phyloP scores from a whole-genome alignment of 2,329 filamentous ascomycete genomes.

The Alternaria longipes region DNA sequence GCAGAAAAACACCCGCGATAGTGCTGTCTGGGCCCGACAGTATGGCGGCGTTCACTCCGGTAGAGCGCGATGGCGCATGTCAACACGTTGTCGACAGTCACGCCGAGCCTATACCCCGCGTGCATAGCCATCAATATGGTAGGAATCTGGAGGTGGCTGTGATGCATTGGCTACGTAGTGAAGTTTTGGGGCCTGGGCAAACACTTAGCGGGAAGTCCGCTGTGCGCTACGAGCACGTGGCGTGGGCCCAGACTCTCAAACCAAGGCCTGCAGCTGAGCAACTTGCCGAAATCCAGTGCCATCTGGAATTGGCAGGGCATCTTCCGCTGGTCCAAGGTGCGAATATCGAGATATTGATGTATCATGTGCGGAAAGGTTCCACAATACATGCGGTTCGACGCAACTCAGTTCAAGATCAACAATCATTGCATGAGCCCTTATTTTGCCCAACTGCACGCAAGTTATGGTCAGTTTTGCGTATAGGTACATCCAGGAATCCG shows the following conservation, averaged over 20 bases:
- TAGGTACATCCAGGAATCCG: background rate
- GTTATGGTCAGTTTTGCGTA: background rate
- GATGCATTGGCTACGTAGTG: constrained; percentile 1
- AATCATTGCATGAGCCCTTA: background rate
- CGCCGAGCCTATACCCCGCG: constrained; percentile 15
- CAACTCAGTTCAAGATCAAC: background rate
- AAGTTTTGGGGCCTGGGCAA: constrained; percentile 11
- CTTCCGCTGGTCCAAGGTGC: constrained; percentile 1
- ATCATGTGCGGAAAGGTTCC: constrained; percentile 10
- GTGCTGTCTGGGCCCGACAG: constrained; percentile 8
- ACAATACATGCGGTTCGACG: background rate
- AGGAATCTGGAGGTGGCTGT: constrained; percentile 7
- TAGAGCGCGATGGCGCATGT: background rate
- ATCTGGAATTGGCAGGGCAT: constrained; percentile 6
- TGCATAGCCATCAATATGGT: background rate
- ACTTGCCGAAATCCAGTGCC: constrained; percentile 13
- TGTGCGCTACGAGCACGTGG: constrained; percentile 17
- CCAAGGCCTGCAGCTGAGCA: background rate
- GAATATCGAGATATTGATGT: background rate
- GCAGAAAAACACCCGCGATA: constrained; percentile 1
- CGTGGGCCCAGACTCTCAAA: constrained; percentile 20
- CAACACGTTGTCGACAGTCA: constrained; percentile 4
- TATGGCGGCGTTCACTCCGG: constrained; percentile 15
- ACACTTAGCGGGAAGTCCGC: constrained; percentile 11
- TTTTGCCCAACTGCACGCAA: background rate